These are phyloP conservation scores for Penicillium oxalicum DNA, from an alignment of 2,329 filamentous ascomycete species.

Conservation along the genomic window DNA sequence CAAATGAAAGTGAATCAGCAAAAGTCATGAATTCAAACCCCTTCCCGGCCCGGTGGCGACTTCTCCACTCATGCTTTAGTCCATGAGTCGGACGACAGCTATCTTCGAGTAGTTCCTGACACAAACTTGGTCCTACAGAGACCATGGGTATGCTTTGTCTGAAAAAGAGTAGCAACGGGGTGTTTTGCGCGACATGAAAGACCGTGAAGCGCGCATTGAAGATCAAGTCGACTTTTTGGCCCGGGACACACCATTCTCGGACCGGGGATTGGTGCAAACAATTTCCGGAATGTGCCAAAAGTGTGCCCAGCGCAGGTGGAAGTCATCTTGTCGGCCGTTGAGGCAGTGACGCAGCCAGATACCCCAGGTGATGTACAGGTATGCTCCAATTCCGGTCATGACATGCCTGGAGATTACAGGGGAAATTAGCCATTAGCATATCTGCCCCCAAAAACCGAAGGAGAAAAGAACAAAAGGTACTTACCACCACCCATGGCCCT, in stretches of 20 bases:
- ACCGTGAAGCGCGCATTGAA: constrained; percentile 1
- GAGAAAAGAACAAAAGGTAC: constrained; percentile 18
- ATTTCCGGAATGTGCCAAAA: constrained; percentile 54
- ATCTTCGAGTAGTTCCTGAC: too few species aligned
- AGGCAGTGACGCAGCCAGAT: constrained; percentile 74
- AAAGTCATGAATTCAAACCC: too few species aligned
- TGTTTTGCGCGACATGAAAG: background rate
- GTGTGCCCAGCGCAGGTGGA: constrained; percentile 63
- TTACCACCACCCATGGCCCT: constrained; percentile 68
- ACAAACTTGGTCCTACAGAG: too few species aligned
- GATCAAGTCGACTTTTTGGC: constrained; percentile 28
- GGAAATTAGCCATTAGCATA: background rate
- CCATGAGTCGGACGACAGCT: too few species aligned
- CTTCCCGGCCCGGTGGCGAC: too few species aligned
- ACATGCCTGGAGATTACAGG: constrained; percentile 55
- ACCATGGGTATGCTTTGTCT: too few species aligned
- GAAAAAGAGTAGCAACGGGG: background rate
- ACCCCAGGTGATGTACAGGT: constrained; percentile 78
- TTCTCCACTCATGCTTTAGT: too few species aligned
- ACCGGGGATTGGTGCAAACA: constrained; percentile 27
- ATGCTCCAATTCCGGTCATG: constrained; percentile 75
- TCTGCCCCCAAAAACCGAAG: background rate
- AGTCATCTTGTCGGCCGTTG: constrained; percentile 66
- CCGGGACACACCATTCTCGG: constrained; percentile 17
- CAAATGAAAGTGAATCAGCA: too few species aligned